These are phyloP conservation scores for Cladosporium sp. DNA, from an alignment of 2,329 filamentous ascomycete species.

Conservation along the genomic window DNA sequence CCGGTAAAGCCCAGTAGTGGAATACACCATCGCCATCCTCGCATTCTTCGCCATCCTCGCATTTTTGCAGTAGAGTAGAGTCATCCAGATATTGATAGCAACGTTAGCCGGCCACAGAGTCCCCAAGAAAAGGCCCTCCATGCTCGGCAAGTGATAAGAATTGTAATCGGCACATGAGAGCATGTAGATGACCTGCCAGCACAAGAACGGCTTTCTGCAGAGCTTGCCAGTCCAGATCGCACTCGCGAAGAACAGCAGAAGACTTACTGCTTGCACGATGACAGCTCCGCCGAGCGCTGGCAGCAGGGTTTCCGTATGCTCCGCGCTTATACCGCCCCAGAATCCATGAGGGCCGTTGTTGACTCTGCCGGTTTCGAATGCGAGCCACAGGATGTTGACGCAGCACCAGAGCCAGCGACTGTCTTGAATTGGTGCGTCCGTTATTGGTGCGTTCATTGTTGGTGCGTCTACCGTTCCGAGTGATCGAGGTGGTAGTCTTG, in stretches of 20 bases:
- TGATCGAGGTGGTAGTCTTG: not conserved
- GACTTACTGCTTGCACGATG: not conserved
- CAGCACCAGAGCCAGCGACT: not conserved
- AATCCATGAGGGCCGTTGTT: not conserved
- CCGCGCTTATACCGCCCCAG: not conserved
- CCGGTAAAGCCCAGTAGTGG: no score
- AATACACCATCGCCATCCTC: not conserved
- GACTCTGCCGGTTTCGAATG: not conserved
- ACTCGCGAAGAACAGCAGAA: not conserved
- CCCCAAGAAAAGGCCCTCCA: not conserved
- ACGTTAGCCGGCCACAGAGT: not conserved
- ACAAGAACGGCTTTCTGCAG: not conserved
- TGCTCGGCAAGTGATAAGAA: not conserved
- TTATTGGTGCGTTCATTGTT: not conserved
- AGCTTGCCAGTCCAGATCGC: not conserved
- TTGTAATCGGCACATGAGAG: not conserved
- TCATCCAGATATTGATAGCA: not conserved
- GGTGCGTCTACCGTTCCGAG: not conserved
- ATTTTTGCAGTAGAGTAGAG: not conserved
- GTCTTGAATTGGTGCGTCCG: not conserved
- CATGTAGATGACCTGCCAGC: not conserved
- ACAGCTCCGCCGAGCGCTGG: not conserved
- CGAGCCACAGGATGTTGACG: not conserved
- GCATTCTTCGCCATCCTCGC: not conserved
- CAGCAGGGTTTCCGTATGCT: not conserved